Percentiles rank a stretch among this genome's conserved stretches.
Evolutionary conservation across 768 basidiomycete genomes (phyloP).

Genomic region (Lactarius trivialis): DNA sequence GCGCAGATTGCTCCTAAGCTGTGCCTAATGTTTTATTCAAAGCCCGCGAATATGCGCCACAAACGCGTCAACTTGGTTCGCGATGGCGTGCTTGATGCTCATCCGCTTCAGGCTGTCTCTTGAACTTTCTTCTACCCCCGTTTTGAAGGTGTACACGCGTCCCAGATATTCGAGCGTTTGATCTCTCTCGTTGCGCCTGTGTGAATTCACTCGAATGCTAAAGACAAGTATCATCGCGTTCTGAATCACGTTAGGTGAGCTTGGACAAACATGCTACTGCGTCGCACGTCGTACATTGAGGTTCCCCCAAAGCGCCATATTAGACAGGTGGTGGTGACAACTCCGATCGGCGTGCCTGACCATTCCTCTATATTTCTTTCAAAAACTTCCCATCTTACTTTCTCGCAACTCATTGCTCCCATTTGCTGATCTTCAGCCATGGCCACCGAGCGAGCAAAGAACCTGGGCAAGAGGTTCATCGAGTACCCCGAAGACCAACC

Average conservation of each 20-base stretch:
- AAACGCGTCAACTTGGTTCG: slow-evolving; percentile 20
- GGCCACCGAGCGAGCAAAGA: slow-evolving; percentile 36
- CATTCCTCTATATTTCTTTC: slow-evolving; percentile 2
- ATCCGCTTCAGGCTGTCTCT: not conserved
- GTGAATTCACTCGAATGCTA: not conserved
- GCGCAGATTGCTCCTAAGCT: too few species aligned
- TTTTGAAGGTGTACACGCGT: not conserved
- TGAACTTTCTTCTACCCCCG: not conserved
- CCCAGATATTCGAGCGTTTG: not conserved
- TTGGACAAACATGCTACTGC: not conserved
- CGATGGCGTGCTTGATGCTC: slow-evolving; percentile 21
- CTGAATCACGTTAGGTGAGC: not conserved
- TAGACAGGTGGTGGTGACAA: not conserved
- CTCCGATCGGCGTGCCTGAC: not conserved
- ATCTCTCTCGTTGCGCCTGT: not conserved
- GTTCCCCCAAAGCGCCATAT: not conserved
- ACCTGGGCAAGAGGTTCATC: slow-evolving; percentile 50
- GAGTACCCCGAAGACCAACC: slow-evolving; percentile 54
- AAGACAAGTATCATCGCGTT: not conserved
- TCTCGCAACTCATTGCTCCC: not conserved
- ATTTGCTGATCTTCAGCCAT: slow-evolving; percentile 27
- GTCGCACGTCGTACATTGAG: not conserved
- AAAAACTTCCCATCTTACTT: not conserved
- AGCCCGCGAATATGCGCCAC: slow-evolving; percentile 13
- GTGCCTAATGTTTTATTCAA: not conserved